Conservation (phyloP, 768 basidiomycete species). For the Pisolithus sp. region DNA sequence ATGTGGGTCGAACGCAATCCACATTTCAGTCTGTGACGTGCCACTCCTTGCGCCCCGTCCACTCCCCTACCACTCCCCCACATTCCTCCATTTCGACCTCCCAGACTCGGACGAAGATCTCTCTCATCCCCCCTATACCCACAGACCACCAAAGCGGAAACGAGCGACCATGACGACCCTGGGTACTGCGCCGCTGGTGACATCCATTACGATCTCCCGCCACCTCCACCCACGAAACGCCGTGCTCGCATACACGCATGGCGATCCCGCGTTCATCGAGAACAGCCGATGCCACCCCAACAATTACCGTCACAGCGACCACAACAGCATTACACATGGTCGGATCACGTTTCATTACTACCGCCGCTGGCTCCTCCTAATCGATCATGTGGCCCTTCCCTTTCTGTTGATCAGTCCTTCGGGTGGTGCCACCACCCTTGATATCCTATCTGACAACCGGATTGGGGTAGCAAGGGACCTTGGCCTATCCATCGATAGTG, state of each 20-base stretch:
- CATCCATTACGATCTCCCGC: neutral
- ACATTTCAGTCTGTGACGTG: constrained; percentile 52
- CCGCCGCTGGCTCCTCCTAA: neutral
- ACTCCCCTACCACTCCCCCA: constrained; percentile 63
- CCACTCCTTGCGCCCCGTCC: constrained; percentile 66
- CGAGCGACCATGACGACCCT: constrained; percentile 22
- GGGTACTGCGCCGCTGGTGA: constrained; percentile 10
- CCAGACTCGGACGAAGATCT: constrained; percentile 67
- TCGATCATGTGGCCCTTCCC: neutral
- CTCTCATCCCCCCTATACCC: constrained; percentile 63
- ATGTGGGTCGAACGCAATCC: constrained; percentile 19
- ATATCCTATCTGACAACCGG: neutral
- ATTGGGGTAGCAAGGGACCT: neutral
- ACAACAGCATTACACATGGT: neutral
- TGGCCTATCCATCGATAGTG: neutral
- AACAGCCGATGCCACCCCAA: neutral
- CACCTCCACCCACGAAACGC: constrained; percentile 18
- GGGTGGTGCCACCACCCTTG: neutral
- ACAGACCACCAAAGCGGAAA: constrained; percentile 49
- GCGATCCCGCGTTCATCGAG: constrained; percentile 11
- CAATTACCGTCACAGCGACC: neutral
- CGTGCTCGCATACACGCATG: constrained; percentile 14
- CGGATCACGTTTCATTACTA: neutral
- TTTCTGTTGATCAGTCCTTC: neutral
- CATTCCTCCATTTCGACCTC: constrained; percentile 60